Evolutionary conservation across 768 basidiomycete genomes (phyloP).

Genomic region (Leccinum imitatum): DNA sequence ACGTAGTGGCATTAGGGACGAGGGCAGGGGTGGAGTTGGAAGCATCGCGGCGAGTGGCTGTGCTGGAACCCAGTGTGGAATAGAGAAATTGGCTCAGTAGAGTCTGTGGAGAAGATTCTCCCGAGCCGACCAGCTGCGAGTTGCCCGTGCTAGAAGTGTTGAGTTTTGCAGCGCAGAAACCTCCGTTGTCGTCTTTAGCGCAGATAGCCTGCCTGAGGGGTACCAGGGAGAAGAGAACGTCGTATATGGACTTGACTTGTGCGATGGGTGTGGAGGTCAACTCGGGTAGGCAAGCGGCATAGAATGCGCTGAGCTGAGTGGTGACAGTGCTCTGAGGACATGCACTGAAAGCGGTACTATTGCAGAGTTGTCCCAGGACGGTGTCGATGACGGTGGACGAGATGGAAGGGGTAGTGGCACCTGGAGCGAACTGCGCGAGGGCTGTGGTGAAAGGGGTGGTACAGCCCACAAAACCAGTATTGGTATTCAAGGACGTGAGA

Average conservation of each 20-base stretch:
- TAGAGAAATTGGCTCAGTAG: slow-evolving; percentile 29
- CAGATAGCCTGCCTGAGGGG: slow-evolving; percentile 74
- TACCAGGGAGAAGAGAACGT: slow-evolving; percentile 68
- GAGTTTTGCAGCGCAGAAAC: slow-evolving; percentile 65
- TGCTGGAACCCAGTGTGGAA: slow-evolving; percentile 17
- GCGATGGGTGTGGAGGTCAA: slow-evolving; percentile 50
- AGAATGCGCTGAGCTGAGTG: slow-evolving; percentile 64
- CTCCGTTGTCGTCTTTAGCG: slow-evolving; percentile 65
- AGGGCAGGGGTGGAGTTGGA: slow-evolving; percentile 31
- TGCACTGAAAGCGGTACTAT: slow-evolving; percentile 37
- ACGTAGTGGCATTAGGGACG: slow-evolving; percentile 56
- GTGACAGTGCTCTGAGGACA: slow-evolving; percentile 65
- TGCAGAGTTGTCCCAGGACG: slow-evolving; percentile 60
- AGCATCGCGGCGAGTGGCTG: slow-evolving; percentile 26
- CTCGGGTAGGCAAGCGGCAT: slow-evolving; percentile 67
- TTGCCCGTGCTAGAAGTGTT: slow-evolving; percentile 25
- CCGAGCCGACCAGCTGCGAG: slow-evolving; percentile 8
- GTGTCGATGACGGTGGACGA: slow-evolving; percentile 45
- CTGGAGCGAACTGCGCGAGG: slow-evolving; percentile 53
- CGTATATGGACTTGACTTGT: slow-evolving; percentile 68
- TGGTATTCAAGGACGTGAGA: slow-evolving; percentile 60
- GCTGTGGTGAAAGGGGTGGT: slow-evolving; percentile 59
- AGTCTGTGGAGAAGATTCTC: slow-evolving; percentile 10
- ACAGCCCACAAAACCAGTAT: slow-evolving; percentile 60
- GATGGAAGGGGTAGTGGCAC: slow-evolving; percentile 37